Base-by-base conservation (phyloP, 495 filamentous ascomycete species). In the Talaromyces thailandensis region DNA sequence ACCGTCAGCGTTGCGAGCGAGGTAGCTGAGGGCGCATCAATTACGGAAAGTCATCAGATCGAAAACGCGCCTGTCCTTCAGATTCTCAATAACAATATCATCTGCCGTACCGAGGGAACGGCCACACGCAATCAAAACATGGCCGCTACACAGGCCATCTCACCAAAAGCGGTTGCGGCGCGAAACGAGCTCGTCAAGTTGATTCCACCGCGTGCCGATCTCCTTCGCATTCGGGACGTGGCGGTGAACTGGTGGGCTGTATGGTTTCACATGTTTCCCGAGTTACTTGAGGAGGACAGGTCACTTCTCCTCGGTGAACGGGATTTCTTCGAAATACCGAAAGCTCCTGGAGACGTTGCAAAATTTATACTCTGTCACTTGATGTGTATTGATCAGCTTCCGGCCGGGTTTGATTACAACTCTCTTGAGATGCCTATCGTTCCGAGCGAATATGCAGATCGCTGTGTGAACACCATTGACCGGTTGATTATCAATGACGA, bases 401-500 rank as follows among this genome's bases (percentile, higher is more conserved):
- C 70, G 14, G 24, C 62, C 4, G 61, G 62, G 4, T 74, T 74
- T 61, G 63, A 70, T 18, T 74, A 67, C 21, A 55, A 58, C 3
- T 23, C 37, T 29, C 61, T 73, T 51, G 62, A 60, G 28, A 51
- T 64, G 16, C 68, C 69, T n/a, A 60, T 72, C n/a, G 64, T 71
- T 8, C 64, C 64, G 1, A 63, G 68, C 28, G 64, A 64, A 23
- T 69, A 75, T 35, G 45, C 71, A 21, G 70, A 74, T 18, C 69
- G 61, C 6, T 78, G 74, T 56, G 64, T 77, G 7, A 68, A 61
- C 4, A 64, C 65, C 1, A 73, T 78, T 16, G 76, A 81, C 37
- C 71, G 72, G 11, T 67, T 78, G 18, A 68, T 84, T 9, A 63
- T 76, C 14, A 64, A 70, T 14, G 79, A 84, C 60, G 82, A 83